Conservation (phyloP, 192 early-diverging fungal species). For the Fimicolochytrium jonesii region DNA sequence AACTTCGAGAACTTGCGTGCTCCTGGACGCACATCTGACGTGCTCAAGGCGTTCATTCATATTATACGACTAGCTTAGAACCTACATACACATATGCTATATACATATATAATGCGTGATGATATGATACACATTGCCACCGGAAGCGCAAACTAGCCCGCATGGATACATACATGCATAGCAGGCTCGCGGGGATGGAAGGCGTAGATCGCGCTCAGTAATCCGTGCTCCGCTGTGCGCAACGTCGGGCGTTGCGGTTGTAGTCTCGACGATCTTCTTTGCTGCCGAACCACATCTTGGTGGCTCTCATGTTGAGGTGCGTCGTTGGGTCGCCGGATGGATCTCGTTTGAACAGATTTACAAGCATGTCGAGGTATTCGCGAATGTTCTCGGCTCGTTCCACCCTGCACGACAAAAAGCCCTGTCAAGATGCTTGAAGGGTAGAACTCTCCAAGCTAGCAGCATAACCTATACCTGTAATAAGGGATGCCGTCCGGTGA, state of each 20-base stretch:
- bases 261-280: constrained; percentile 36
- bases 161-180: too few species aligned
- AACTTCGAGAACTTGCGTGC: too few species aligned
- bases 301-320: constrained; percentile 42
- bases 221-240: constrained; percentile 39
- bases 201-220: too few species aligned
- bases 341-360: constrained; percentile 36
- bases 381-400: constrained; percentile 46
- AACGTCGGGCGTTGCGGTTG: constrained; percentile 41
- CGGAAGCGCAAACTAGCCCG: too few species aligned
- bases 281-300: constrained; percentile 37
- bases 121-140: too few species aligned
- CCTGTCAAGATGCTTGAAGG: background rate
- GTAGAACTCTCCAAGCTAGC: background rate
- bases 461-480: constrained; percentile 30
- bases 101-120: too few species aligned
- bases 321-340: constrained; percentile 34
- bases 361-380: constrained; percentile 46
- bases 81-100: too few species aligned
- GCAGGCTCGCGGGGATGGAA: too few species aligned
- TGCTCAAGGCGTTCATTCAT: too few species aligned
- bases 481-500: constrained; percentile 55
- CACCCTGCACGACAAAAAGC: too few species aligned
- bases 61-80: too few species aligned
- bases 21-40: too few species aligned